phyloP scores from a whole-genome alignment of 164 flowering plant species.

The Tetrastigma voinierianum region DNA sequence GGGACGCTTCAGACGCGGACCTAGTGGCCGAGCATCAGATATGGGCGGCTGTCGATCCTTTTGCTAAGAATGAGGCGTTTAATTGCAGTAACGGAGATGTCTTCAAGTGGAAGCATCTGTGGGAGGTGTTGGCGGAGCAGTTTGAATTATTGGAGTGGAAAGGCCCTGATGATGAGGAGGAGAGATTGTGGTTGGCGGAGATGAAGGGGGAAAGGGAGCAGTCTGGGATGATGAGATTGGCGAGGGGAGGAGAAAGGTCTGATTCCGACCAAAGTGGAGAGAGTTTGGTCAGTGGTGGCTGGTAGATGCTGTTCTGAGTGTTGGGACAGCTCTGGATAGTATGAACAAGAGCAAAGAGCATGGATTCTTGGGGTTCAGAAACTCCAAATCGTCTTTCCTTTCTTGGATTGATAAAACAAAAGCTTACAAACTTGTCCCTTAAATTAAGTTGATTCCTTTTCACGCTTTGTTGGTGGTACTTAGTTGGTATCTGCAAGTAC shows the following conservation, averaged over 20 bases:
- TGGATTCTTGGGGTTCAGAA: slow-evolving; percentile 31
- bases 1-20: slow-evolving; percentile 42
- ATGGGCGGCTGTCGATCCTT: slow-evolving; percentile 38
- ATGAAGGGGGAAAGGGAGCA: slow-evolving; percentile 25
- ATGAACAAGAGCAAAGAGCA: slow-evolving; percentile 38
- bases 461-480: too few species aligned
- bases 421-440: slow-evolving; percentile 36
- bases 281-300: slow-evolving; percentile 27
- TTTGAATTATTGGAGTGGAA: slow-evolving; percentile 18
- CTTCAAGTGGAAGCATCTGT: slow-evolving; percentile 48
- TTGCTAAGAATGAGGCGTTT: slow-evolving; percentile 45
- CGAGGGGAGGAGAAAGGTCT: slow-evolving; percentile 24
- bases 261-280: slow-evolving; percentile 16
- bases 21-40: slow-evolving; percentile 49
- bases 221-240: slow-evolving; percentile 44
- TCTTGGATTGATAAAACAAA: slow-evolving; percentile 41
- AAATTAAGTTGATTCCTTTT: slow-evolving; percentile 7
- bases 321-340: slow-evolving; percentile 2
- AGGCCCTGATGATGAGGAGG: slow-evolving; percentile 10
- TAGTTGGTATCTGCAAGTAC: too few species aligned
- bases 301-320: slow-evolving; percentile 13
- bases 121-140: slow-evolving; percentile 25
- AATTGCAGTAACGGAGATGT: slow-evolving; percentile 51
- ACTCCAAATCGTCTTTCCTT: slow-evolving; percentile 24
- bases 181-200: slow-evolving; percentile 17